phyloP scores from a whole-genome alignment of 2,329 filamentous ascomycete genomes.

The Xylaria polymorpha region DNA sequence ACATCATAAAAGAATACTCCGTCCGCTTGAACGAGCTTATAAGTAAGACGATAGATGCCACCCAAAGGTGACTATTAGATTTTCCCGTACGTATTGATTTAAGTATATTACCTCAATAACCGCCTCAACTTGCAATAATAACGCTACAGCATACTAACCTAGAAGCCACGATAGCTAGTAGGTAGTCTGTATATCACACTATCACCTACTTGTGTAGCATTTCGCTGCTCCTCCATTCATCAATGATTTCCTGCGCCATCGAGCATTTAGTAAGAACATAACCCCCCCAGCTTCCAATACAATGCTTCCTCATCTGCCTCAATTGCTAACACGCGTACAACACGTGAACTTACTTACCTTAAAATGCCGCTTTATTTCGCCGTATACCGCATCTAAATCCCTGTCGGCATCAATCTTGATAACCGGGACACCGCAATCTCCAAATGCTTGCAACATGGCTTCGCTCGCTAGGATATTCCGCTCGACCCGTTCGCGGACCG shows the following conservation, averaged over 20 bases:
- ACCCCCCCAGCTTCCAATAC: neutral
- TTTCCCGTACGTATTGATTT: neutral
- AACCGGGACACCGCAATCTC: slow-evolving; percentile 26
- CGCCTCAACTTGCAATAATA: neutral
- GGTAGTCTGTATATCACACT: neutral
- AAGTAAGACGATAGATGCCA: neutral
- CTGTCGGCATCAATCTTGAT: slow-evolving; percentile 31
- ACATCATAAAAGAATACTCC: neutral
- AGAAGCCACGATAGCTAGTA: neutral
- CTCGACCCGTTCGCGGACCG: slow-evolving; percentile 32
- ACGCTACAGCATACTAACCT: neutral
- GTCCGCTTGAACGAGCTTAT: neutral
- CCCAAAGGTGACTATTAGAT: neutral
- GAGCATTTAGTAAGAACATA: neutral
- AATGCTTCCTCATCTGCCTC: neutral
- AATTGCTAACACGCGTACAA: neutral
- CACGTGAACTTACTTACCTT: slow-evolving; percentile 31
- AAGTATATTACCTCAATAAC: neutral
- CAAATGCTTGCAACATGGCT: slow-evolving; percentile 10
- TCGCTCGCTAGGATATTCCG: slow-evolving; percentile 14
- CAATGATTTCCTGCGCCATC: neutral
- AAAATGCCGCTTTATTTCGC: slow-evolving; percentile 33
- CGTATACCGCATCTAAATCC: slow-evolving; percentile 32
- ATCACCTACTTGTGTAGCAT: neutral
- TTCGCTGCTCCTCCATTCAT: neutral